Base-by-base conservation (phyloP, 2,329 filamentous ascomycete genomes). In the Diaporthe vexans region DNA sequence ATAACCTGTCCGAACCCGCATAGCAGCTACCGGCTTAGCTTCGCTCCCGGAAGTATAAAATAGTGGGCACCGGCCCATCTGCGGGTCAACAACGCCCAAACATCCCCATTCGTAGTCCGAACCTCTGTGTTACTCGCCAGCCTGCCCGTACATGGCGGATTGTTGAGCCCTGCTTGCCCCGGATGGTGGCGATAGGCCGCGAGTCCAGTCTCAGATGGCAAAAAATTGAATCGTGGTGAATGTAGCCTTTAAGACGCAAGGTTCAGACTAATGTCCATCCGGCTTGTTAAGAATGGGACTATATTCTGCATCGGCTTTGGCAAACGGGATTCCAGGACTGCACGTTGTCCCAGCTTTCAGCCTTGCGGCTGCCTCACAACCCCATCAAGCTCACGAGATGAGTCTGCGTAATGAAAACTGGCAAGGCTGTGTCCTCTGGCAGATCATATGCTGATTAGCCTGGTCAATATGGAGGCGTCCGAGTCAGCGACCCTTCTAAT, bases 41-140 rank as follows among this genome's bases (percentile, higher is more conserved):
- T 67, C 29, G 43, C 46, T 67, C 61, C 61, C 43, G 61, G 29
- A 67, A 52, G 43, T 67, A 67, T 67, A 52, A 67, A 67, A 51
- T 37, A 52, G 61, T 67, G 61, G 61, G 46, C 61, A 35, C 29
- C 46, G 61, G 61, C 61, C 61, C 29, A 37, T 52, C 61, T 67
- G 61, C 61, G 61, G 46, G 61, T 52, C 61, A 35, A 52, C 29
- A 51, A 1, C 46, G 61, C 61, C 46, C 13, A 51, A 24, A 52
- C 46, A 67, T 67, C 43, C 61, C 61, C 59, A 46, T 29, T 24
- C 17, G 19, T 21, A 48, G 19, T 48, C 46, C 46, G 46, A 21
- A 48, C 46, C 19, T 21, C 8, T 46, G 24, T 48, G 40, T 33
- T 67, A 37, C 43, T 19, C 21, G 13, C 43, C 46, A 52, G 40